Conservation (phyloP, 2,329 filamentous ascomycete genomes). For the Orbilia javanica region DNA sequence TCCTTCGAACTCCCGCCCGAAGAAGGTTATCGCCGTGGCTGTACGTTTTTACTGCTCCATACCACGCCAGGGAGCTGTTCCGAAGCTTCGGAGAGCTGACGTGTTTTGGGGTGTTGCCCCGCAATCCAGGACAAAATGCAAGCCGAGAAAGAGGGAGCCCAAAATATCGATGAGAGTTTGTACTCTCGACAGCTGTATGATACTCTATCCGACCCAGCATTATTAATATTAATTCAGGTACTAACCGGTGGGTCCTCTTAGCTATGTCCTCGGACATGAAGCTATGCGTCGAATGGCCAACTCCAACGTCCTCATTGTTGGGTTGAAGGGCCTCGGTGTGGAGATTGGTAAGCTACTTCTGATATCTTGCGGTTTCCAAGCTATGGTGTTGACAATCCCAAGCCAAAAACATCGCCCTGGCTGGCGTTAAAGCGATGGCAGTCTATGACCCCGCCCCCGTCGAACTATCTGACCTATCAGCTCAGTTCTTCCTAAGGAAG, state of each 20-base stretch:
- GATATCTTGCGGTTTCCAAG: not conserved
- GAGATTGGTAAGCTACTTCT: constrained; percentile 75
- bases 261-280: constrained; percentile 79
- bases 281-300: constrained; percentile 99
- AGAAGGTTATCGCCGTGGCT: constrained; percentile 57
- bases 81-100: constrained; percentile 48
- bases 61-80: constrained; percentile 7
- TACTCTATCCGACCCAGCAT: constrained; percentile 63
- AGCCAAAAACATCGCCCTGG: constrained; percentile 97
- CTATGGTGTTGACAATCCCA: not conserved
- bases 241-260: constrained; percentile 60
- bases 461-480: constrained; percentile 87
- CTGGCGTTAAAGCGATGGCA: constrained; percentile 96
- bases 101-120: constrained; percentile 55
- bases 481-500: constrained; percentile 93
- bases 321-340: constrained; percentile 92
- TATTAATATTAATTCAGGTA: not conserved
- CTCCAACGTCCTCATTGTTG: constrained; percentile 92
- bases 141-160: constrained; percentile 50
- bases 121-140: constrained; percentile 58
- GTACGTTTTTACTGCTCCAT: constrained; percentile 27
- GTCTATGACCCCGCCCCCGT: constrained; percentile 90
- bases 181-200: constrained; percentile 82
- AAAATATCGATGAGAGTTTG: constrained; percentile 76
- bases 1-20: constrained; percentile 54